A percentile compares a stretch with the other conserved stretches of the same genome.
Evolutionary conservation across 441 rosid species (phyloP).

Genomic region (Aquilaria agallochum): DNA sequence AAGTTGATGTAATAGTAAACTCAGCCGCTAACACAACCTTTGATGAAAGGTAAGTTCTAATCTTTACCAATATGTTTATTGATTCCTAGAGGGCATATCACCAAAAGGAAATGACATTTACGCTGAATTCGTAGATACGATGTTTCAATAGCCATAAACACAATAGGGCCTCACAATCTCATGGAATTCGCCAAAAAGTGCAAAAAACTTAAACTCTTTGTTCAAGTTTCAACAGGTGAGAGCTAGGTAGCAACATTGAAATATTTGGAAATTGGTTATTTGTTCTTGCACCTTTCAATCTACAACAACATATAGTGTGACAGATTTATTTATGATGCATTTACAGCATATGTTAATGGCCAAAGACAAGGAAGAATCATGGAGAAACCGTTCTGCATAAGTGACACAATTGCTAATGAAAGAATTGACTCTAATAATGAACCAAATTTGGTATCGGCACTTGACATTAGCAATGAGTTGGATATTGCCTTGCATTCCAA

Average conservation of each 20-base stretch:
- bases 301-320: too few relatives aligned
- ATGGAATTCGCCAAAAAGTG: constrained; percentile 80
- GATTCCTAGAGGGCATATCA: background rate
- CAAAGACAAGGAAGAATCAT: constrained; percentile 81
- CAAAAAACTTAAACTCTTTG: constrained; percentile 67
- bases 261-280: background rate
- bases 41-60: constrained; percentile 60
- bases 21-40: constrained; percentile 92
- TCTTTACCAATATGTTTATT: background rate
- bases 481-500: constrained; percentile 42
- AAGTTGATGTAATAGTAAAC: constrained; percentile 74
- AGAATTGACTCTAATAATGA: constrained; percentile 30
- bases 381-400: constrained; percentile 74
- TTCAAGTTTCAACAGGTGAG: constrained; percentile 88
- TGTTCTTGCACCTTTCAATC: constrained; percentile 2
- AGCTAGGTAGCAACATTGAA: background rate
- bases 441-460: constrained; percentile 21
- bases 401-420: constrained; percentile 71
- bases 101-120: background rate
- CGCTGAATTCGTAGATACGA: constrained; percentile 56
- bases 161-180: constrained; percentile 68
- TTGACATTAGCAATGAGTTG: constrained; percentile 68
- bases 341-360: constrained; percentile 85
- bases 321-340: too few relatives aligned
- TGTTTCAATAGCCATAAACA: constrained; percentile 71